Base-by-base conservation (phyloP, 495 filamentous ascomycete species). In the Penicillium cataractarum region DNA sequence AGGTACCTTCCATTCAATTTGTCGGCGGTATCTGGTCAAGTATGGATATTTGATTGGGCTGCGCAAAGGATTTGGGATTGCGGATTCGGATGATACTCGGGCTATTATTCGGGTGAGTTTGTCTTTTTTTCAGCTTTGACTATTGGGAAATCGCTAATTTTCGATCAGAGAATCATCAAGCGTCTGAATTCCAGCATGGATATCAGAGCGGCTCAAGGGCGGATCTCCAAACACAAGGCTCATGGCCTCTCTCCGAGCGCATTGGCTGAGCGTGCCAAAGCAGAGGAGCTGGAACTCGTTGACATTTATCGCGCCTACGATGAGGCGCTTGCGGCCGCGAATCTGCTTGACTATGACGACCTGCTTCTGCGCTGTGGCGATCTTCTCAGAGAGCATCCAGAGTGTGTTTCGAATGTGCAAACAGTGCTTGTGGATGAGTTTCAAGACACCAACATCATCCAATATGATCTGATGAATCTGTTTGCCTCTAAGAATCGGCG, bases 401-500 rank as follows among this genome's bases (percentile, higher is more conserved):
- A 87, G n/a, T 98, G 93, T 68, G 93, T 97, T 3, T 88, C 88
- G 4, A 97, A 96, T 71, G 86, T 99, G 19, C 88, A 97, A 71
- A 88, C 91, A 0, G 92, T 99, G 1, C 79, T 99, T 44, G 95
- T 99, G 64, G 96, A 99, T 68, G 96, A 99, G 68, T 99, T 97
- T 64, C 96, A 99, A 72, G 96, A 99, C 71, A 99, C 96, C 1
- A 99, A 99, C 65, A 79, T 89, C 19, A 88, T 97, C 7, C 96
- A 99, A 74, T 99, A 96, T 66, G 92, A 98, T 55, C 76, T 99
- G 50, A 97, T 97, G 93, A 89, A 87, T 53, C 84, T 96, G 6
- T 90, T 99, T 66, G 92, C 95, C 17, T 83, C 90, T 26, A 71
- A 79, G 35, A 80, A 84, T 49, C 84, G 86, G 57, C 81, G 87